These are phyloP conservation scores for Anthracocystis walkeri DNA, from an alignment of 1,284 basidiomycete species.

Conservation along the genomic window DNA sequence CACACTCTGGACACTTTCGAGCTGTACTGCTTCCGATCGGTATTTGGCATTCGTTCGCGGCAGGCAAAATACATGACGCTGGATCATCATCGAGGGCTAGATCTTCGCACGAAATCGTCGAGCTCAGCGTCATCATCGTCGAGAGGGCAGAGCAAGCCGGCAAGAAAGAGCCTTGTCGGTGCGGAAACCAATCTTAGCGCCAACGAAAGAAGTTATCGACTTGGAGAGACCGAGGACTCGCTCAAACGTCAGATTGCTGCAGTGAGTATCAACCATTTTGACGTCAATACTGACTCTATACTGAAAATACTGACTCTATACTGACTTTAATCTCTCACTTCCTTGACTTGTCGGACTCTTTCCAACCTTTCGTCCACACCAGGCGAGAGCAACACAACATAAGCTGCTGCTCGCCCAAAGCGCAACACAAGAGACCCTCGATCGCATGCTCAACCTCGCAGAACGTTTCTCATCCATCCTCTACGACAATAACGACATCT, in stretches of 20 bases:
- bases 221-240: slow-evolving; percentile 48
- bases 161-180: slow-evolving; percentile 26
- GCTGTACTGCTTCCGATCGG: slow-evolving; percentile 63
- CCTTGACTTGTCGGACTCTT: no score
- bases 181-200: slow-evolving; percentile 19
- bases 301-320: no score
- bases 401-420: slow-evolving; percentile 38
- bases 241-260: slow-evolving; percentile 53
- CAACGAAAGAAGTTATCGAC: slow-evolving; percentile 47
- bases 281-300: no score
- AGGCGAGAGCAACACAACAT: slow-evolving; percentile 42
- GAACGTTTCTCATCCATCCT: slow-evolving; percentile 39
- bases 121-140: slow-evolving; percentile 1
- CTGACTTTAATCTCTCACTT: no score
- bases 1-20: slow-evolving; percentile 67
- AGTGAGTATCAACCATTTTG: neutral
- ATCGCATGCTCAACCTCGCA: slow-evolving; percentile 28
- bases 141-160: slow-evolving; percentile 6
- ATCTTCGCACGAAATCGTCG: slow-evolving; percentile 54
- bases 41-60: slow-evolving; percentile 62
- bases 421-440: slow-evolving; percentile 31
- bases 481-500: slow-evolving; percentile 3
- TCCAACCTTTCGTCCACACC: no score
- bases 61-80: slow-evolving; percentile 65
- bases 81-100: slow-evolving; percentile 65